Evolutionary conservation across 306 rosid genomes (phyloP).

Genomic region (Lathyrus sativus): DNA sequence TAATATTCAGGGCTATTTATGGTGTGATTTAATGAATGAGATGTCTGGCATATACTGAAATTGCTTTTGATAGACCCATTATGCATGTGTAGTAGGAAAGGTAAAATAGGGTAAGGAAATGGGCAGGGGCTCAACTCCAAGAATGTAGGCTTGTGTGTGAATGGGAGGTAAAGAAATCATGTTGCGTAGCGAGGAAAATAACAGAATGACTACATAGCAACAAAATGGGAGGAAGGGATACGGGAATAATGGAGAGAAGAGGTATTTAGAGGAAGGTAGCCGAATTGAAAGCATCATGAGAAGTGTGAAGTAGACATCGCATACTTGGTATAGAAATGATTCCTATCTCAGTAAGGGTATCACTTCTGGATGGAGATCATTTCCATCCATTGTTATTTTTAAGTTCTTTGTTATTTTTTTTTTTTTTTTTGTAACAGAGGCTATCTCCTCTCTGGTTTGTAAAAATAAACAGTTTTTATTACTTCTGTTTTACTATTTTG

Average conservation of each 20-base stretch:
- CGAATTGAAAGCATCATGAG: too few relatives aligned
- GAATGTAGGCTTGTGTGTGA: not conserved
- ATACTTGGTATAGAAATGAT: not conserved
- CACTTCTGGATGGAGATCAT: not conserved
- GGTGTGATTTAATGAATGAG: slow-evolving; percentile 5
- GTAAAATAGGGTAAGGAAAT: not conserved
- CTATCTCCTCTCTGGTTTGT: not conserved
- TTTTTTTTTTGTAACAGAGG: not conserved
- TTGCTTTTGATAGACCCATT: slow-evolving; percentile 4
- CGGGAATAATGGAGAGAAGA: not conserved
- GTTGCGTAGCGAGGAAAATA: not conserved
- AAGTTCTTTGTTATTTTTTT: not conserved
- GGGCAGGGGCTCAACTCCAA: not conserved
- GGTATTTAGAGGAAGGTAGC: not conserved
- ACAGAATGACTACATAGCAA: not conserved
- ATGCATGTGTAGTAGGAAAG: not conserved
- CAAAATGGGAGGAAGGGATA: not conserved
- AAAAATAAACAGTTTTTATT: not conserved
- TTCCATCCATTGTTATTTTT: not conserved
- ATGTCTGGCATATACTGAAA: slow-evolving; percentile 21
- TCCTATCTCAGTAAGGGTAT: not conserved
- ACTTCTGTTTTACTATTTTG: not conserved
- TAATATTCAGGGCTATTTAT: slow-evolving; percentile 1
- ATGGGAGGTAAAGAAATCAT: not conserved
- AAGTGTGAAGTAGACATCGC: not conserved